Evolutionary conservation across 2,329 filamentous ascomycete genomes (phyloP), one percentile per base, ranked within the genome.

Genomic region (Penicillium fuscoglaucum): DNA sequence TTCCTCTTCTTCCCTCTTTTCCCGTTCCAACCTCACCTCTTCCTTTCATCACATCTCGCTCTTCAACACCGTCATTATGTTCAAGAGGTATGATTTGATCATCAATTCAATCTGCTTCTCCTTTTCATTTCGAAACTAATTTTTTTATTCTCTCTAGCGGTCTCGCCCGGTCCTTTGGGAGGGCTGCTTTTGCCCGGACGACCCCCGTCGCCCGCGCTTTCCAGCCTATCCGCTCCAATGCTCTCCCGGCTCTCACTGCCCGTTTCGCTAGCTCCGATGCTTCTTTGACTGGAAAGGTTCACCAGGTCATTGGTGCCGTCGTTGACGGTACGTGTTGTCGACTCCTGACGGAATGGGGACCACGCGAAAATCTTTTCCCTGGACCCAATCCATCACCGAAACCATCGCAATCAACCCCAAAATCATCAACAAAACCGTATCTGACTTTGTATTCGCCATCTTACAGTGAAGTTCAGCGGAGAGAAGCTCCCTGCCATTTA

Each of bases 241-340:
- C 82, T 75, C 76, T 82, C 60, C 84, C 85, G 66, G 83, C 83
- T 66, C 75, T 88, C 64, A 76, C 80, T 69, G 80, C 86, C 70
- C 81, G 87, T 70, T 86, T 84, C 75, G 86, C 87, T 71, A 84
- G 80, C 74, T 83, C 84, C 67, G 82, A 85, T 67, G 73, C 82
- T 58, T 71, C 74, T 57, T 78, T 79, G 69, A 77, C 83, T 77
- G 88, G 88, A 76, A 88, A 84, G 80, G 83, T 87, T 76, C 82
- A 86, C 78, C 82, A 92, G 83, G 93, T 97, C 80, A 97, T 97
- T 83, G 93, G 95, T 90, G 93, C 95, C 84, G 93, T 98, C 79
- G 95, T 98, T 74, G 95, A 98, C 83, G 92, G 91, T 96, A 84
- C 83, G 90, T 77, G 58, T 52, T 66, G 58, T 60, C 54, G 48